Percentiles rank a stretch among this genome's conserved stretches.
These are phyloP conservation scores for Passiflora organensis DNA, from an alignment of 345 rosid species.

Conservation along the genomic window DNA sequence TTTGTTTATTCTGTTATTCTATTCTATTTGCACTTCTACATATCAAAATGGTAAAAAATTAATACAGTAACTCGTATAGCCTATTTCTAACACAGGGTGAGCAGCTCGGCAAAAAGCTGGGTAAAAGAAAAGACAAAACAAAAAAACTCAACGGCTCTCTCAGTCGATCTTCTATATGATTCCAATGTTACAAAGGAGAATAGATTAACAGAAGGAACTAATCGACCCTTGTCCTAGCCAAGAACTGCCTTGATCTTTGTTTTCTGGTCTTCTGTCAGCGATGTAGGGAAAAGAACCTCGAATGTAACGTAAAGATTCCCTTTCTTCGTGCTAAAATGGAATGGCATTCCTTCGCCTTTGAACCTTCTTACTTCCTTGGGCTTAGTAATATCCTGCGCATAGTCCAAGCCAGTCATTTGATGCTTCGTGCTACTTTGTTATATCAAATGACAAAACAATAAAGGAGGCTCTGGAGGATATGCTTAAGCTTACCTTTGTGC, in stretches of 20 bases:
- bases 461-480: not conserved
- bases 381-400: slow-evolving; percentile 75
- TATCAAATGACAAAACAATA: not conserved
- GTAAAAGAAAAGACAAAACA: not conserved
- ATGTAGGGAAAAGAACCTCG: slow-evolving; percentile 85
- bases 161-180: slow-evolving; percentile 4
- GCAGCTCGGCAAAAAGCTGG: not conserved
- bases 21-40: no score
- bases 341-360: slow-evolving; percentile 97
- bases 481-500: slow-evolving; percentile 58
- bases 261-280: slow-evolving; percentile 81
- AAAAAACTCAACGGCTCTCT: slow-evolving; percentile 1
- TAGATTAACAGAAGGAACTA: not conserved
- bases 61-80: slow-evolving; percentile 4
- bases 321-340: slow-evolving; percentile 77
- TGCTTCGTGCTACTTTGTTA: no score
- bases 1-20: no score
- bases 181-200: slow-evolving; percentile 9
- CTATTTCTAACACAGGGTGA: not conserved
- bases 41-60: slow-evolving; percentile 3
- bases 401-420: not conserved
- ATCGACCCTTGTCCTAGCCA: slow-evolving; percentile 33
- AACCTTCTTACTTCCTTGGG: slow-evolving; percentile 88
- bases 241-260: slow-evolving; percentile 64
- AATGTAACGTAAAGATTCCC: slow-evolving; percentile 81